These are phyloP conservation scores for Bruguiera sexangula DNA, from an alignment of 345 rosid species.

Conservation along the genomic window DNA sequence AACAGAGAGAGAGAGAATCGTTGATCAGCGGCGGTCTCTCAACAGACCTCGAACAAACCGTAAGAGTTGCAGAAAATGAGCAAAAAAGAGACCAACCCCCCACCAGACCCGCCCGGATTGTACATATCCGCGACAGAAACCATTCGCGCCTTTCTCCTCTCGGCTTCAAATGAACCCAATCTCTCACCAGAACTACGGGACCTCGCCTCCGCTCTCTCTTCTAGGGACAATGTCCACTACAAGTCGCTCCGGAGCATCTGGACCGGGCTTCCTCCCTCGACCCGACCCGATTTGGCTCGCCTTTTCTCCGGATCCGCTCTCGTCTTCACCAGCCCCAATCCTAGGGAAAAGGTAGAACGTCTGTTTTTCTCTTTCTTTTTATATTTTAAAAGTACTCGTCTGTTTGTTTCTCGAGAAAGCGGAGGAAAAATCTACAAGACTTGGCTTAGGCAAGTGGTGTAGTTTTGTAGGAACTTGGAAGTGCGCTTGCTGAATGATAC, in stretches of 20 bases:
- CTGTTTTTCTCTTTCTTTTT: not conserved
- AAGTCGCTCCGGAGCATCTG: conserved; percentile 60
- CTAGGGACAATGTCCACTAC: conserved; percentile 41
- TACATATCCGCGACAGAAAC: conserved; percentile 33
- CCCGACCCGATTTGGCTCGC: conserved; percentile 47
- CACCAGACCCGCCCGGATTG: conserved; percentile 27
- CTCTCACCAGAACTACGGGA: conserved; percentile 50
- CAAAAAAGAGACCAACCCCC: not conserved
- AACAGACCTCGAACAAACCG: no score
- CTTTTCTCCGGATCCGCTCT: conserved; percentile 57
- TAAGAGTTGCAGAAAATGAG: conserved; percentile 4
- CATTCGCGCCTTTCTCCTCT: conserved; percentile 43
- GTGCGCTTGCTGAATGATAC: no score
- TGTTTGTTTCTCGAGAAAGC: not conserved
- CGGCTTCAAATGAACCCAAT: conserved; percentile 46
- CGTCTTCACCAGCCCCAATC: conserved; percentile 63
- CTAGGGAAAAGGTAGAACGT: conserved; percentile 62
- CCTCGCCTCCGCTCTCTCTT: conserved; percentile 51
- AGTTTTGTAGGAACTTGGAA: no score
- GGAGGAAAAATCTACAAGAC: not conserved
- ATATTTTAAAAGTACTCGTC: not conserved
- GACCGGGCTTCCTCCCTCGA: conserved; percentile 37
- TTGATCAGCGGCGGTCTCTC: no score
- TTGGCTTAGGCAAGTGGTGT: not conserved
- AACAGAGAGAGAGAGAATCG: no score